Evolutionary conservation across 2,329 filamentous ascomycete species (phyloP).

Genomic region (Botrytis squamosa): DNA sequence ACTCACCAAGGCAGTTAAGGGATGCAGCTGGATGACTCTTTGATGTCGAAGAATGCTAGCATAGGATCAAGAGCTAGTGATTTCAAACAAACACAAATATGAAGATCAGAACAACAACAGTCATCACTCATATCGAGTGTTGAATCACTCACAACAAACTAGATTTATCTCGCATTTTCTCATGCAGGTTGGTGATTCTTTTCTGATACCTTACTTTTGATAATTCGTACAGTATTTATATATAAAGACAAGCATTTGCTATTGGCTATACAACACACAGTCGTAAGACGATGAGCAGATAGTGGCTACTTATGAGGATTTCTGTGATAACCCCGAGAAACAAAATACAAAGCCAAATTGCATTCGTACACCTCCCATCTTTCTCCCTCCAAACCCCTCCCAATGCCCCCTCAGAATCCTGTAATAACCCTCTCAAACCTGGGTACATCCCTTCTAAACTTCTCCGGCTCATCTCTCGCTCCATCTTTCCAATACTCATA

Average conservation of each 20-base stretch:
- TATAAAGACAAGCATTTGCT: neutral
- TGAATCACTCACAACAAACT: too few relatives aligned
- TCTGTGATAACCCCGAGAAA: too few relatives aligned
- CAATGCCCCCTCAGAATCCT: neutral
- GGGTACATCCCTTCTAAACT: conserved; percentile 23
- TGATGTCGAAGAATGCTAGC: neutral
- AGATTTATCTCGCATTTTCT: too few relatives aligned
- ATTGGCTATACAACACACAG: neutral
- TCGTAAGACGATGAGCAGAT: neutral
- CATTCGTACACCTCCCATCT: neutral
- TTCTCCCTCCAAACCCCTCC: too few relatives aligned
- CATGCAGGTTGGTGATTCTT: too few relatives aligned
- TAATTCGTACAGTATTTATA: neutral
- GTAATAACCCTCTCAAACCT: conserved; percentile 25
- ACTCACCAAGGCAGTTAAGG: neutral
- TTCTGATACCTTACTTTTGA: neutral
- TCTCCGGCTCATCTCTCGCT: conserved; percentile 37
- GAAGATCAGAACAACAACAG: too few relatives aligned
- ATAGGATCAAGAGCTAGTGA: neutral
- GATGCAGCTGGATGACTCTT: neutral
- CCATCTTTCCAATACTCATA: conserved; percentile 62
- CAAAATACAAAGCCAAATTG: neutral
- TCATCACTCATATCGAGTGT: too few relatives aligned
- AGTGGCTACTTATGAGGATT: neutral
- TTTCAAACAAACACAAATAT: too few relatives aligned